These are phyloP conservation scores for Podospora comata DNA, from an alignment of 495 filamentous ascomycete species.

Conservation along the genomic window DNA sequence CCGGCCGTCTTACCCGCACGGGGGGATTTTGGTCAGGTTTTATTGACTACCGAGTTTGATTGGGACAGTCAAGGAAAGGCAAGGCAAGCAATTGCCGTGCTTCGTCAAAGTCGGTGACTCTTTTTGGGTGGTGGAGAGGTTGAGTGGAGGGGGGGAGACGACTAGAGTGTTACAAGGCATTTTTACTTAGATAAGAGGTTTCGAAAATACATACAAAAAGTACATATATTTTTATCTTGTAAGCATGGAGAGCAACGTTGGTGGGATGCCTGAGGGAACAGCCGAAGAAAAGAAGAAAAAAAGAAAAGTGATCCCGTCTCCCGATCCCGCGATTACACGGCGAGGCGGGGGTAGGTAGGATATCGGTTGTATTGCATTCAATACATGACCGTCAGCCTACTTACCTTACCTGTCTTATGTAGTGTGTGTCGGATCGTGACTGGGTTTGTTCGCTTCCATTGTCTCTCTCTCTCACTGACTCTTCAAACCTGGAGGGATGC, in stretches of 20 bases:
- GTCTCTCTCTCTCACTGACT: neutral
- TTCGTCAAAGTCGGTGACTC: neutral
- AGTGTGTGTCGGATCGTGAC: neutral
- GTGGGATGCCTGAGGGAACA: neutral
- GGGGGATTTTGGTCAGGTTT: neutral
- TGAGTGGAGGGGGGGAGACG: neutral
- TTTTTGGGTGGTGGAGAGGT: neutral
- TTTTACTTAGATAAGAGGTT: neutral
- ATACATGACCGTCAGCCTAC: too few species aligned
- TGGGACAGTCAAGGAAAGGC: neutral
- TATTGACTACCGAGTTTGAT: neutral
- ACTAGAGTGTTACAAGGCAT: neutral
- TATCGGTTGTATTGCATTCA: too few species aligned
- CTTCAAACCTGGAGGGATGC: neutral
- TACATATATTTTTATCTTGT: neutral
- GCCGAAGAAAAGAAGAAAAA: neutral
- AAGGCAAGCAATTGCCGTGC: neutral
- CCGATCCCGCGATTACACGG: neutral
- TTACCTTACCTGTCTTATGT: neutral
- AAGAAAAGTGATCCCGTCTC: neutral
- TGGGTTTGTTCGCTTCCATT: neutral
- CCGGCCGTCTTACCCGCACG: constrained; percentile 11
- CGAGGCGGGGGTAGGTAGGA: neutral
- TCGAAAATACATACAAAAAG: neutral
- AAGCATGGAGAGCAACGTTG: too few species aligned